phyloP scores from a whole-genome alignment of 352 stramenopile genomes.

The Phytophthora pisi region DNA sequence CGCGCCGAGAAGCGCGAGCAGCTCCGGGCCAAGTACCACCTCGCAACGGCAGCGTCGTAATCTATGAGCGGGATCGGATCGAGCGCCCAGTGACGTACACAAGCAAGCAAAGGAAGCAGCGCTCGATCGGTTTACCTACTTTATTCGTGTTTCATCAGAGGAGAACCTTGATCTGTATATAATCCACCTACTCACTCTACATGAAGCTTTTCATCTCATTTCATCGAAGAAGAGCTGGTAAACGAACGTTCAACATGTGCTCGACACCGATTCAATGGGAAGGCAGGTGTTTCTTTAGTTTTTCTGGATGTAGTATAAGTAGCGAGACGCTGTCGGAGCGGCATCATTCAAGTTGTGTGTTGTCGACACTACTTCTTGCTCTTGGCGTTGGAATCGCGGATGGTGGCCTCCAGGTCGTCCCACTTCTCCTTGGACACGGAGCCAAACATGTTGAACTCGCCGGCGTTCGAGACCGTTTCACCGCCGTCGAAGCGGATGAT shows the following conservation, averaged over 20 bases:
- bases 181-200: constrained; percentile 18
- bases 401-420: constrained; percentile 71
- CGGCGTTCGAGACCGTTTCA: constrained; percentile 73
- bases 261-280: too few species aligned
- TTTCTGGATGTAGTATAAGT: background rate
- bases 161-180: constrained; percentile 22
- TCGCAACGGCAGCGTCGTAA: constrained; percentile 46
- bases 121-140: constrained; percentile 11
- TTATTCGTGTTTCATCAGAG: constrained; percentile 17
- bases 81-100: constrained; percentile 2
- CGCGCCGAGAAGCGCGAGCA: constrained; percentile 66
- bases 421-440: constrained; percentile 66
- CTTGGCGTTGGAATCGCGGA: constrained; percentile 69
- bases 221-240: background rate
- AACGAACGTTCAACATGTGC: too few species aligned
- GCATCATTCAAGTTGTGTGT: background rate
- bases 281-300: constrained; percentile 6
- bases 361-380: constrained; percentile 44
- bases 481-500: constrained; percentile 85
- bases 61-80: constrained; percentile 14
- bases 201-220: background rate
- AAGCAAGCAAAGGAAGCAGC: background rate
- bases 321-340: background rate
- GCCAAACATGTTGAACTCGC: constrained; percentile 85
- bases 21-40: constrained; percentile 75